Base-by-base conservation (phyloP, 1,284 basidiomycete species). In the Ceratobasidium papillatum region DNA sequence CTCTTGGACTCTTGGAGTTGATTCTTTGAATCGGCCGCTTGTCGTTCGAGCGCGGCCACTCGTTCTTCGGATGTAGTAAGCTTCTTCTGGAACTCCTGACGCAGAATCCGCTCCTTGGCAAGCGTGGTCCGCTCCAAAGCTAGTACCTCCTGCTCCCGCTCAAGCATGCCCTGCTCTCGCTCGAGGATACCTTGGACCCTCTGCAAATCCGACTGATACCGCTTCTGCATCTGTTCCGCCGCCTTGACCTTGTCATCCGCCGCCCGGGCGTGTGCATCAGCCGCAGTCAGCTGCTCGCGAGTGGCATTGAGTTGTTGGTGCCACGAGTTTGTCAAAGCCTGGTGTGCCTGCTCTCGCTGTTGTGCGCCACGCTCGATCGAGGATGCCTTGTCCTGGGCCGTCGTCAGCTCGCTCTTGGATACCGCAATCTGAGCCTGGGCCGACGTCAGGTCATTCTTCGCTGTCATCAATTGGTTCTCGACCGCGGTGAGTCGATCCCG, bases 41-140 rank as follows among this genome's bases (percentile, higher is more conserved):
- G 66, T 32, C 43, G 45, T 36, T 54, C 43, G 11, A 45, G 27
- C 9, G 25, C 9, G n/a, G 25, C 32, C 3, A 47, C 25, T 34
- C 66, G 52, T 38, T 59, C 66, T 41, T 59, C 66, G 52, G 54
- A 1, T 8, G 14, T 4, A 4, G 30, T 30, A 19, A 14, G 14
- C 43, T 71, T 58, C 41, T 59, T 71, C 54, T 71, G 51, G 19
- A 59, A 7, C 7, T 71, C 66, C 30, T 58, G 54, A 25, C 66
- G 66, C n/a, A 14, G 19, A 36, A 71, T 43, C 5, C 66, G 66
- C 32, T 71, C 66, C 25, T 43, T 34, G 4, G 66, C 66, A 19
- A 71, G 43, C 38, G 66, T 58, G 2, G 52, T 38, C 19, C 66
- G 45, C 22, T 71, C 65, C 65, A 69, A 25, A 3, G 22, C 11